Percentiles rank a stretch among this genome's conserved stretches.
Evolutionary conservation across 2,329 filamentous ascomycete species (phyloP).

Genomic region (Aureobasidium sp.): DNA sequence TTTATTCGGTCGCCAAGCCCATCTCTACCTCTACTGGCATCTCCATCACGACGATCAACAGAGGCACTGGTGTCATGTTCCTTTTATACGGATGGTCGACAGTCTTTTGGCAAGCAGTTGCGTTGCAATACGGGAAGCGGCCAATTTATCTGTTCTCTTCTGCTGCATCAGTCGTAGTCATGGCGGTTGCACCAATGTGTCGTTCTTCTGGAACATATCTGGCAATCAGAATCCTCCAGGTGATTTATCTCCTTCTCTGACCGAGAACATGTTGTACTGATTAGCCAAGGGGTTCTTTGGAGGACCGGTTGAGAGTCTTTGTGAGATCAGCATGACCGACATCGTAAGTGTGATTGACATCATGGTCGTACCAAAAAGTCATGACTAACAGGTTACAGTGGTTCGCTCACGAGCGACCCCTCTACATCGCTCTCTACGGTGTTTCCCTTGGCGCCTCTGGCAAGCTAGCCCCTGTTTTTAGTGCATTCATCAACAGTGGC

Average conservation of each 20-base stretch:
- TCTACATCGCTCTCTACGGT: constrained; percentile 22
- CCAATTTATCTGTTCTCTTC: constrained; percentile 20
- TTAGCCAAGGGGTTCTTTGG: constrained; percentile 15
- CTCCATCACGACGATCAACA: constrained; percentile 17
- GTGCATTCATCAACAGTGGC: constrained; percentile 42
- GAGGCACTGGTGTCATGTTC: constrained; percentile 28
- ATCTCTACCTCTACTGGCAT: constrained; percentile 20
- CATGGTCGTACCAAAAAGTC: neutral
- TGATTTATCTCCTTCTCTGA: neutral
- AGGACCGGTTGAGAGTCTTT: constrained; percentile 20
- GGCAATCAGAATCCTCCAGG: constrained; percentile 22
- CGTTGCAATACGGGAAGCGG: constrained; percentile 34
- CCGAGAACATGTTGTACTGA: neutral
- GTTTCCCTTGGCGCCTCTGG: constrained; percentile 10
- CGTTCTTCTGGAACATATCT: constrained; percentile 14
- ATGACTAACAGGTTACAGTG: constrained; percentile 12
- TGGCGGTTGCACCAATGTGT: constrained; percentile 18
- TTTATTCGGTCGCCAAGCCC: constrained; percentile 16
- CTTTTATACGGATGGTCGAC: constrained; percentile 37
- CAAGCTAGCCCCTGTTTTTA: constrained; percentile 32
- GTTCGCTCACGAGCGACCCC: constrained; percentile 23
- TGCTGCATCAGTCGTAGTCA: constrained; percentile 15
- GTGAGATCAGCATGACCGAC: constrained; percentile 18
- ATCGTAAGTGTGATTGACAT: neutral
- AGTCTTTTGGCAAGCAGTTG: constrained; percentile 40